These are phyloP conservation scores for Talaromyces nanjingensis DNA, from an alignment of 495 filamentous ascomycete genomes.

Conservation along the genomic window DNA sequence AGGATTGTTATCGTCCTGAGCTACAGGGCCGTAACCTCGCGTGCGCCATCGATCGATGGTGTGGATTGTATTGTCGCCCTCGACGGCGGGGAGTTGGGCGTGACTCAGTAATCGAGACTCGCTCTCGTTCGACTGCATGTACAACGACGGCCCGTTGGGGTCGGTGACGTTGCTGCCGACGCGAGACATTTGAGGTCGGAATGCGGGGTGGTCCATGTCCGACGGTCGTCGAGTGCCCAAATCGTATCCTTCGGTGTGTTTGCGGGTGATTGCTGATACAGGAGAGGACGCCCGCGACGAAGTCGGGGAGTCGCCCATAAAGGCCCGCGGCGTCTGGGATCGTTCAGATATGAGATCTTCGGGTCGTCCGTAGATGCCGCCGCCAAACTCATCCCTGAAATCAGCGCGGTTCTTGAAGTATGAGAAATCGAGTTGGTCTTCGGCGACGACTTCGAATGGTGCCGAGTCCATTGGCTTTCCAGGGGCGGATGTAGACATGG, in stretches of 20 bases:
- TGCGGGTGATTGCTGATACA: conserved; percentile 22
- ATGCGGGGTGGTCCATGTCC: conserved; percentile 27
- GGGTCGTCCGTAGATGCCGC: conserved; percentile 63
- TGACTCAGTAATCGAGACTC: conserved; percentile 36
- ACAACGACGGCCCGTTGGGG: conserved; percentile 18
- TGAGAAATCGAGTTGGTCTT: conserved; percentile 84
- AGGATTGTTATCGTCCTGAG: conserved; percentile 26
- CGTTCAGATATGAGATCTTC: conserved; percentile 59
- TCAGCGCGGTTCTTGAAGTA: conserved; percentile 86
- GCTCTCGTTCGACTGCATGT: conserved; percentile 35
- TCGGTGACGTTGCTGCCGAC: conserved; percentile 12
- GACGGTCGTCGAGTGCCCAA: conserved; percentile 10
- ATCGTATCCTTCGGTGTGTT: conserved; percentile 23
- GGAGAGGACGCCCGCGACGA: conserved; percentile 44
- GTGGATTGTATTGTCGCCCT: conserved; percentile 13
- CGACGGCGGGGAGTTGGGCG: conserved; percentile 30
- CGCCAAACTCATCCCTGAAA: conserved; percentile 82
- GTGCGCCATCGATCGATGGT: conserved; percentile 41
- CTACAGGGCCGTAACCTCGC: conserved; percentile 41
- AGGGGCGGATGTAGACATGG: conserved; percentile 68
- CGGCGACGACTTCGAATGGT: conserved; percentile 83
- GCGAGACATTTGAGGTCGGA: conserved; percentile 28
- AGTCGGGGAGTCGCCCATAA: conserved; percentile 35
- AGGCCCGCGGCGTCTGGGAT: conserved; percentile 57
- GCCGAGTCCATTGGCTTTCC: conserved; percentile 54